phyloP scores from a whole-genome alignment of 1,139 yeast species.

The Suhomyces terraborum region DNA sequence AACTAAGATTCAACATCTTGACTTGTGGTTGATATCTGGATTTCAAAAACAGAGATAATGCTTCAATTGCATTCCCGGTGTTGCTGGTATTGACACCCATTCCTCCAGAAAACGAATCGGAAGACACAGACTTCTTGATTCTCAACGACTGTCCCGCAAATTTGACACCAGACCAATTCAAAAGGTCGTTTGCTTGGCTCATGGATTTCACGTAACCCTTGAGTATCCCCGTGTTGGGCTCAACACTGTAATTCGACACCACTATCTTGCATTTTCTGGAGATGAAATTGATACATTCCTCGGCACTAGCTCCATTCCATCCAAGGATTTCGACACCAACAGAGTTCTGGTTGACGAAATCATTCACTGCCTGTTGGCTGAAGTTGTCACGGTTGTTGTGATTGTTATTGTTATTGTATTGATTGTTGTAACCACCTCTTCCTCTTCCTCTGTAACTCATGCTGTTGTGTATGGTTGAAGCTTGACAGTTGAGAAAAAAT shows the following conservation, averaged over 20 bases:
- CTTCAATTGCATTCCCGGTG: conserved; percentile 52
- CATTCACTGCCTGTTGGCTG: conserved; percentile 32
- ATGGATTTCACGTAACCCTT: conserved; percentile 58
- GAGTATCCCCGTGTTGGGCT: conserved; percentile 47
- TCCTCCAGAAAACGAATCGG: conserved; percentile 22
- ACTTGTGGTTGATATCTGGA: conserved; percentile 66
- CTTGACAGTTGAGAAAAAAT: conserved; percentile 1
- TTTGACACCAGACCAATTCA: conserved; percentile 70
- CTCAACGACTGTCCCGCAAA: conserved; percentile 76
- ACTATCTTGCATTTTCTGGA: conserved; percentile 65
- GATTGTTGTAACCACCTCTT: conserved; percentile 35
- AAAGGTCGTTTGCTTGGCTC: conserved; percentile 59
- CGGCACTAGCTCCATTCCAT: conserved; percentile 79
- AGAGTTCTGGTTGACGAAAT: conserved; percentile 35
- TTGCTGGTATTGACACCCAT: conserved; percentile 17
- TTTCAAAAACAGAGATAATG: conserved; percentile 61
- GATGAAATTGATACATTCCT: conserved; percentile 68
- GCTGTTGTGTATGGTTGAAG: conserved; percentile 11
- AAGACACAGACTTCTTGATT: conserved; percentile 45
- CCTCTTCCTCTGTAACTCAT: conserved; percentile 54
- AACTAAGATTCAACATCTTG: conserved; percentile 71
- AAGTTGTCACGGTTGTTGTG: conserved; percentile 15
- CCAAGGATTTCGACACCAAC: conserved; percentile 65
- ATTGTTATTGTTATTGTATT: conserved; percentile 18
- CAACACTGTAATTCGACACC: conserved; percentile 50